phyloP scores from a whole-genome alignment of 2,329 filamentous ascomycete species.

The Botrytis tulipae region DNA sequence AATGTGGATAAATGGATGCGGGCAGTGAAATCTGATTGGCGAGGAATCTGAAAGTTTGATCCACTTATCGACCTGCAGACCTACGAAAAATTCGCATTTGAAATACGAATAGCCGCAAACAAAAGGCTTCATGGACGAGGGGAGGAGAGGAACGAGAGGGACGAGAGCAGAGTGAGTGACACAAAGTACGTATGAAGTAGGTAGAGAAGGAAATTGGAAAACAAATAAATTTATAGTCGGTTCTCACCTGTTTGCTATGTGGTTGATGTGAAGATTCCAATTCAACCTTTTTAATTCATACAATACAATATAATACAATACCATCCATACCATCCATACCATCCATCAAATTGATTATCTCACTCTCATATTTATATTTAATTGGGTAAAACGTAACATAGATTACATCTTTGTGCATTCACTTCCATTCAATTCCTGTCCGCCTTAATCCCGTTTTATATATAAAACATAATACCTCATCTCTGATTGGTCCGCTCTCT shows the following conservation, averaged over 20 bases:
- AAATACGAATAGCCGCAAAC: constrained; percentile 9
- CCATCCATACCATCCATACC: too few species aligned
- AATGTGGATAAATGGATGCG: constrained; percentile 1
- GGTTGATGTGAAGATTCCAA: neutral
- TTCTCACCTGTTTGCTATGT: neutral
- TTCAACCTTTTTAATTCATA: neutral
- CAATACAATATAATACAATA: too few species aligned
- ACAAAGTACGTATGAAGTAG: neutral
- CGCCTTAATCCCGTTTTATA: neutral
- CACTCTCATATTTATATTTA: neutral
- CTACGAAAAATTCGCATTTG: constrained; percentile 15
- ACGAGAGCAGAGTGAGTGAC: neutral
- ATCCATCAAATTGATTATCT: too few species aligned
- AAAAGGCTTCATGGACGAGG: neutral
- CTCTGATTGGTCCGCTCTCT: neutral
- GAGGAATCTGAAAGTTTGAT: too few species aligned
- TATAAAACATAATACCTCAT: neutral
- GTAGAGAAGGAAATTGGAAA: neutral
- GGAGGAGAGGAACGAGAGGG: neutral
- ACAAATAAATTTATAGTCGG: neutral
- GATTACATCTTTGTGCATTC: constrained; percentile 1
- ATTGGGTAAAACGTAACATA: neutral
- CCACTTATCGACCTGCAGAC: constrained; percentile 13
- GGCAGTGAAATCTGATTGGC: neutral
- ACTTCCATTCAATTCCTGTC: neutral